A percentile compares a stretch with the other conserved stretches of the same genome.
These are phyloP conservation scores for Avena eriantha DNA, from an alignment of 176 grass and related monocot species.

Conservation along the genomic window DNA sequence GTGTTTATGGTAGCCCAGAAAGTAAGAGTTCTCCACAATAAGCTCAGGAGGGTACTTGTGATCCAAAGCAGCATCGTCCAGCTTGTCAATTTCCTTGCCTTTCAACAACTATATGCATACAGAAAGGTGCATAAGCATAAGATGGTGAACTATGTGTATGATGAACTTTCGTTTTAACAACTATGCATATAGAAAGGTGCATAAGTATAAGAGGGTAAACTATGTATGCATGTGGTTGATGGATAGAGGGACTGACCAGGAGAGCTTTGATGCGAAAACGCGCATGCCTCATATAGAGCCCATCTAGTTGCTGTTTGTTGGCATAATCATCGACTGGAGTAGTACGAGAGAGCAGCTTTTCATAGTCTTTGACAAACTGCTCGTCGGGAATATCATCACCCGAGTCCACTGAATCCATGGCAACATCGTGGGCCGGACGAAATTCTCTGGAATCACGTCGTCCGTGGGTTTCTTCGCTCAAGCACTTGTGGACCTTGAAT, in stretches of 20 bases:
- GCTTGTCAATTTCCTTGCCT: neutral
- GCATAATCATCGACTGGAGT: neutral
- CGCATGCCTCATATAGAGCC: neutral
- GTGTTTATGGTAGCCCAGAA: neutral
- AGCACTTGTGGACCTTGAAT: neutral
- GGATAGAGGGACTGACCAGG: neutral
- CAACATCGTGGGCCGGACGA: neutral
- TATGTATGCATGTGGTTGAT: neutral
- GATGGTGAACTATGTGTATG: no score
- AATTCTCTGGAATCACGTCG: neutral
- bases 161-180: no score
- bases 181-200: no score
- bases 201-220: neutral
- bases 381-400: neutral
- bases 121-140: neutral
- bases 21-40: neutral
- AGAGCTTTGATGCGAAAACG: neutral
- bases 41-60: neutral
- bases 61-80: neutral
- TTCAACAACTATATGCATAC: neutral
- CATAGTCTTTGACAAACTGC: neutral
- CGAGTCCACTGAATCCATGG: neutral
- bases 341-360: neutral
- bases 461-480: neutral
- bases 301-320: fast-evolving